Base-by-base conservation (phyloP, 1,284 basidiomycete species). In the Cutaneotrichosporon sp. region DNA sequence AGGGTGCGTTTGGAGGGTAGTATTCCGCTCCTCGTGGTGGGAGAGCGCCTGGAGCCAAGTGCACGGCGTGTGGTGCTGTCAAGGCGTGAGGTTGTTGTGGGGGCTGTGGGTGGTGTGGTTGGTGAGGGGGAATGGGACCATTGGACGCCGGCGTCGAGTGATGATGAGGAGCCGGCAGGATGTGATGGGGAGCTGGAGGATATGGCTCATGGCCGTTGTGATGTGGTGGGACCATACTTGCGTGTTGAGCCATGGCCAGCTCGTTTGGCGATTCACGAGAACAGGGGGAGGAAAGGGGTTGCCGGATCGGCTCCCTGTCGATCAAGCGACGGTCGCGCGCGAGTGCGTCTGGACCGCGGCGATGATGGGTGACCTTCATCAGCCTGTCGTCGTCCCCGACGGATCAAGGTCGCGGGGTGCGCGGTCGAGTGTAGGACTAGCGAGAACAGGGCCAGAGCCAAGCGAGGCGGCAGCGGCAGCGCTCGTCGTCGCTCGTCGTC, bases 151-250 rank as follows among this genome's bases (percentile, higher is more conserved):
- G 42, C 7, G n/a, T 16, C 16, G 42, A 46, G 42, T 46, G 42
- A 9, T 40, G 38, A 40, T 13, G 40, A 42, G 42, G 42, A 18
- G 18, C 1, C 0, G 42, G 14, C 8, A 50, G 49, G 22, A 42
- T 42, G 55, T 56, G 55, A 40, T 56, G 55, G 36, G 22, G 55
- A 30, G 55, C 36, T 46, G 38, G 38, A 8, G 55, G 21, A 46
- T 56, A 56, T 8, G 55, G 55, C 55, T 56, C 55, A 22, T 56
- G 55, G 14, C 55, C 55, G n/a, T 30, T 21, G 38, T 42, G 51
- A 31, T 42, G 55, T 8, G 22, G 53, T 22, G 53, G 55, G 21
- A 36, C 22, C 11, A 56, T 11, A 6, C 38, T 8, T 9, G 55
- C 55, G 36, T 56, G 55, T 30, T 56, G 55, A 14, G 55, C 38